These are phyloP conservation scores for Tylopilus sp. DNA, from an alignment of 768 basidiomycete genomes.

Conservation along the genomic window DNA sequence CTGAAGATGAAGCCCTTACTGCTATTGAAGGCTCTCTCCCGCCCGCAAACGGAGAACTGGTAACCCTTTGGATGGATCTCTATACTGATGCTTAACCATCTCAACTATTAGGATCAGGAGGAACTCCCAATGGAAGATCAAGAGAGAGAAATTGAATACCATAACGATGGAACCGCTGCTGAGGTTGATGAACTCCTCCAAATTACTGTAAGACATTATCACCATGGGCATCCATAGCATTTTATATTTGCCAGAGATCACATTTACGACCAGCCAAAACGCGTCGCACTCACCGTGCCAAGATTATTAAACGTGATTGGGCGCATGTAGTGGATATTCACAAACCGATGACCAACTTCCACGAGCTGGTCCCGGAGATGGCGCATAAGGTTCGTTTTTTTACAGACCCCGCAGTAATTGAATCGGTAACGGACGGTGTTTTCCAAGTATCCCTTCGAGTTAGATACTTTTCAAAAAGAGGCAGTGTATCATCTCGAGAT, in stretches of 20 bases:
- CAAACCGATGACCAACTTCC: constrained; percentile 83
- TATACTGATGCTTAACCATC: constrained; percentile 25
- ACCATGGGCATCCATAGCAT: background rate
- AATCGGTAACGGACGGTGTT: constrained; percentile 5
- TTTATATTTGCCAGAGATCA: constrained; percentile 41
- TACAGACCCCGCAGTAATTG: background rate
- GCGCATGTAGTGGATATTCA: constrained; percentile 96
- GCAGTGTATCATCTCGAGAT: constrained; percentile 96
- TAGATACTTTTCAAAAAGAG: constrained; percentile 98
- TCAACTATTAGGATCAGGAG: constrained; percentile 19
- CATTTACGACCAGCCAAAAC: constrained; percentile 55
- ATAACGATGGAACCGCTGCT: constrained; percentile 23
- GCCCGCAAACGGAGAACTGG: constrained; percentile 14
- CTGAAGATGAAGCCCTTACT: constrained; percentile 42
- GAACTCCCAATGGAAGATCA: constrained; percentile 18
- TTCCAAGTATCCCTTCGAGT: constrained; percentile 95
- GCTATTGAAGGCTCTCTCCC: constrained; percentile 25
- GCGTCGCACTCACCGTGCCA: constrained; percentile 40
- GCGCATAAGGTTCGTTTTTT: constrained; percentile 69
- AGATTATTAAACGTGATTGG: constrained; percentile 87
- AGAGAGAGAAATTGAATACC: constrained; percentile 20
- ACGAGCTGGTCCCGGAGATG: constrained; percentile 93
- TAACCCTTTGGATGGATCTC: constrained; percentile 1
- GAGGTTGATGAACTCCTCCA: constrained; percentile 84
- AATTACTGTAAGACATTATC: constrained; percentile 37